Conservation (phyloP, 192 early-diverging fungal species). For the Spizellomyces sp. region DNA sequence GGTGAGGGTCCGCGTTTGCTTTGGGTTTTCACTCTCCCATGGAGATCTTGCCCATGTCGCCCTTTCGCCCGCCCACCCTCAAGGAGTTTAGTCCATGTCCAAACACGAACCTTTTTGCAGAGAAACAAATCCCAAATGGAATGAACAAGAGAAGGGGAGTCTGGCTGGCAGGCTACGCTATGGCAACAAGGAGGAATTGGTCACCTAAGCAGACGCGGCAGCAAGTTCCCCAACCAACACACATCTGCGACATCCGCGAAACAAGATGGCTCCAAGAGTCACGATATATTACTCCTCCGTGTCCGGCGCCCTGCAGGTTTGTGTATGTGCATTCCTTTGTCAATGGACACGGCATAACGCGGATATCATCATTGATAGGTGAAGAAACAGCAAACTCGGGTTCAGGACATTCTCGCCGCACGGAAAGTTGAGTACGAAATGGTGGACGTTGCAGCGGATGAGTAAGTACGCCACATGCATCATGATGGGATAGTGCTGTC, state of each 20-base stretch:
- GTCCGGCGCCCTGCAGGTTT: constrained; percentile 29
- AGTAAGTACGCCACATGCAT: constrained; percentile 22
- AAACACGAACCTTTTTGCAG: too few relatives aligned
- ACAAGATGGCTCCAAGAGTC: constrained; percentile 72
- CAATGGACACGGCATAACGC: neutral
- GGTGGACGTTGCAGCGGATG: constrained; percentile 49
- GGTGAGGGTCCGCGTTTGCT: too few relatives aligned
- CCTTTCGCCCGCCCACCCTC: too few relatives aligned
- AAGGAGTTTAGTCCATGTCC: too few relatives aligned
- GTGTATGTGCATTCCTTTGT: neutral
- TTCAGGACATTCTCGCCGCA: constrained; percentile 43
- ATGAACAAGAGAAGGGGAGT: too few relatives aligned
- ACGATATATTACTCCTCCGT: constrained; percentile 45
- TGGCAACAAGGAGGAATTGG: too few relatives aligned
- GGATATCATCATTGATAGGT: constrained; percentile 9
- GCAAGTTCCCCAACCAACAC: neutral
- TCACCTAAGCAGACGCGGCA: too few relatives aligned
- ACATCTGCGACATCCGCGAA: constrained; percentile 30
- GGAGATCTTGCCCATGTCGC: too few relatives aligned
- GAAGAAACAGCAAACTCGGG: constrained; percentile 39
- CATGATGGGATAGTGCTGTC: too few relatives aligned
- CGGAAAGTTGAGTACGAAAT: constrained; percentile 36
- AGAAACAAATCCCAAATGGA: too few relatives aligned
- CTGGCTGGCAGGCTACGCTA: too few relatives aligned
- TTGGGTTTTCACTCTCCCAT: too few relatives aligned